phyloP scores from a whole-genome alignment of 2,329 filamentous ascomycete species.

The Purpureocillium takamizusanense region DNA sequence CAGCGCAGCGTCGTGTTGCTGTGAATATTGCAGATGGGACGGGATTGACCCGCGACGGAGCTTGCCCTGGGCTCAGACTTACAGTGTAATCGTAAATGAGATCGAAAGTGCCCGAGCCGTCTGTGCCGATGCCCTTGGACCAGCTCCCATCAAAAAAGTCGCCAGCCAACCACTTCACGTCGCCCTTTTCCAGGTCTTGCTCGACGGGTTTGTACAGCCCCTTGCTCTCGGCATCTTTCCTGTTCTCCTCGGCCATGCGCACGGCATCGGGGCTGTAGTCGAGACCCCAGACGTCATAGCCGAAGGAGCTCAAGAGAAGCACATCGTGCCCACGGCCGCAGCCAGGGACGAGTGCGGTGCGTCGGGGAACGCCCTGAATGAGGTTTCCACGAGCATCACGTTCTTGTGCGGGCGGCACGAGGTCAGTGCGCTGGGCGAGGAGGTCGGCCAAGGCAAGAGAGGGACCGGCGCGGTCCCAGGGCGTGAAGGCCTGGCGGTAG shows the following conservation, averaged over 20 bases:
- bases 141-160: slow-evolving; percentile 61
- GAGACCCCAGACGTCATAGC: slow-evolving; percentile 69
- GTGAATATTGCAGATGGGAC: no score
- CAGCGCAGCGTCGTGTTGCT: no score
- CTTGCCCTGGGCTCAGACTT: no score
- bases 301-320: slow-evolving; percentile 61
- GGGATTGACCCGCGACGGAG: no score
- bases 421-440: slow-evolving; percentile 33
- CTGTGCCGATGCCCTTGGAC: slow-evolving; percentile 30
- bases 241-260: slow-evolving; percentile 35
- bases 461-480: slow-evolving; percentile 48
- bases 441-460: slow-evolving; percentile 46
- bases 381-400: slow-evolving; percentile 19
- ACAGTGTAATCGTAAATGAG: slow-evolving; percentile 57
- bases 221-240: slow-evolving; percentile 26
- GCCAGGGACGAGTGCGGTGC: slow-evolving; percentile 62
- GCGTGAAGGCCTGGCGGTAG: slow-evolving; percentile 35
- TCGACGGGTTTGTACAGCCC: slow-evolving; percentile 31
- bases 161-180: slow-evolving; percentile 45
- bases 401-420: slow-evolving; percentile 29
- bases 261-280: slow-evolving; percentile 49
- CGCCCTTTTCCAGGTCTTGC: slow-evolving; percentile 35
- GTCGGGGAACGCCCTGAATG: slow-evolving; percentile 13
- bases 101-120: slow-evolving; percentile 48
- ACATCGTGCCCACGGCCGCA: slow-evolving; percentile 81